phyloP scores from a whole-genome alignment of 2,329 filamentous ascomycete species.

The Talaromyces amestolkiae region DNA sequence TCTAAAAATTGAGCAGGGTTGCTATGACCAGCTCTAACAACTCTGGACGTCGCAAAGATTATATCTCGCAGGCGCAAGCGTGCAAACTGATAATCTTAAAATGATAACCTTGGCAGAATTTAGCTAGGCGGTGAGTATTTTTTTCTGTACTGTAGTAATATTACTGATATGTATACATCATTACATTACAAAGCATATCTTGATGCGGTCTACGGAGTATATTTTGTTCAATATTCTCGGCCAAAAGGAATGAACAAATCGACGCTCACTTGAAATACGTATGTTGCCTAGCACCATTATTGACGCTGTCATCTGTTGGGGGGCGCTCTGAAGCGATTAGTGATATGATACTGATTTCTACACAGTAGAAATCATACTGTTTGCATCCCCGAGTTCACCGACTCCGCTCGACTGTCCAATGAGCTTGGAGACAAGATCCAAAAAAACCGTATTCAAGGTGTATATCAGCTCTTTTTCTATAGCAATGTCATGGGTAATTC shows the following conservation, averaged over 20 bases:
- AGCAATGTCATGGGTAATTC: not conserved
- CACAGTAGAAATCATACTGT: too few species aligned
- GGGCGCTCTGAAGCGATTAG: not conserved
- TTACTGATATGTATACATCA: not conserved
- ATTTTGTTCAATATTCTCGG: not conserved
- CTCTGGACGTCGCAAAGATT: not conserved
- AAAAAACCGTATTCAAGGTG: not conserved
- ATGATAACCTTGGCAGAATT: too few species aligned
- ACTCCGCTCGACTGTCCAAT: not conserved
- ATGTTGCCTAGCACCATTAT: not conserved
- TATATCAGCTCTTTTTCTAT: not conserved
- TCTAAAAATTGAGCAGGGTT: not conserved
- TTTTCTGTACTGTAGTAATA: too few species aligned
- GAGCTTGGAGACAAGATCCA: not conserved
- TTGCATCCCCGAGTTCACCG: slow-evolving; percentile 1
- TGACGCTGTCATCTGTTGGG: not conserved
- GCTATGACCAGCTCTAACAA: slow-evolving; percentile 5
- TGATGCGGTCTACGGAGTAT: not conserved
- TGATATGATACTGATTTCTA: slow-evolving; percentile 4
- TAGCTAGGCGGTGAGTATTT: slow-evolving; percentile 13
- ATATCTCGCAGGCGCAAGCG: not conserved
- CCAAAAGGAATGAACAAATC: not conserved
- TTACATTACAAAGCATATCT: not conserved
- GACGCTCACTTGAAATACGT: not conserved
- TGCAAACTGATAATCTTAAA: not conserved